Evolutionary conservation across 805 yeast genomes (phyloP).

Genomic region (Sugiyamaella marilandica): DNA sequence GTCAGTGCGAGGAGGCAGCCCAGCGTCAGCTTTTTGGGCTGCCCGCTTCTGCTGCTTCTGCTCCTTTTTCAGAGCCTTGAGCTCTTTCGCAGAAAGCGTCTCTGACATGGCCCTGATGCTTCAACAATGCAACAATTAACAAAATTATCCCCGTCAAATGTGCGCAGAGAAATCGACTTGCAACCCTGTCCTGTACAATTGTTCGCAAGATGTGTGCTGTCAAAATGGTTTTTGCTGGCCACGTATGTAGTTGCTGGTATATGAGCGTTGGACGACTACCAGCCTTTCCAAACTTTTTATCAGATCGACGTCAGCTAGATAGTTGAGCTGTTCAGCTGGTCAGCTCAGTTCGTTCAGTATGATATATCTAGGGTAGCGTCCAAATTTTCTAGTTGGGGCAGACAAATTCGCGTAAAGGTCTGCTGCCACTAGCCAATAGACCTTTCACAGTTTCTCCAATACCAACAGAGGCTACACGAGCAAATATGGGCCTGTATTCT

Average conservation of each 20-base stretch:
- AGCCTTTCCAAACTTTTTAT: not conserved
- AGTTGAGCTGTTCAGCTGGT: not conserved
- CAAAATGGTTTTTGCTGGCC: too few relatives aligned
- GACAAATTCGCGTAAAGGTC: too few relatives aligned
- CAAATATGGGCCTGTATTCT: conserved; percentile 15
- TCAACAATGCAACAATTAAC: not conserved
- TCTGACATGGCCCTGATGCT: not conserved
- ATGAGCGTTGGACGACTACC: too few relatives aligned
- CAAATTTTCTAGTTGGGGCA: too few relatives aligned
- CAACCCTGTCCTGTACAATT: not conserved
- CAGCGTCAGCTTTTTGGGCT: conserved; percentile 70
- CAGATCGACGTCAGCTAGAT: too few relatives aligned
- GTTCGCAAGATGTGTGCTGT: not conserved
- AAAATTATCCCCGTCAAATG: not conserved
- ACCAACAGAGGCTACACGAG: not conserved
- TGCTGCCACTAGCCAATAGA: not conserved
- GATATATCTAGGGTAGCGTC: too few relatives aligned
- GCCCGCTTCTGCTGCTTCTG: conserved; percentile 93
- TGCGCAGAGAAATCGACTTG: too few relatives aligned
- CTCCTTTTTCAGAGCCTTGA: conserved; percentile 79
- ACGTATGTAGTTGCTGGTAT: too few relatives aligned
- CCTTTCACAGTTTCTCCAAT: not conserved
- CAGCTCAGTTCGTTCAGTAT: too few relatives aligned
- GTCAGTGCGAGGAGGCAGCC: conserved; percentile 22
- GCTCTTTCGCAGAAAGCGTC: conserved; percentile 46